A percentile compares a stretch with the other conserved stretches of the same genome.
Conservation (phyloP, 2,329 filamentous ascomycete genomes). For the Rhynchosporium agropyri region DNA sequence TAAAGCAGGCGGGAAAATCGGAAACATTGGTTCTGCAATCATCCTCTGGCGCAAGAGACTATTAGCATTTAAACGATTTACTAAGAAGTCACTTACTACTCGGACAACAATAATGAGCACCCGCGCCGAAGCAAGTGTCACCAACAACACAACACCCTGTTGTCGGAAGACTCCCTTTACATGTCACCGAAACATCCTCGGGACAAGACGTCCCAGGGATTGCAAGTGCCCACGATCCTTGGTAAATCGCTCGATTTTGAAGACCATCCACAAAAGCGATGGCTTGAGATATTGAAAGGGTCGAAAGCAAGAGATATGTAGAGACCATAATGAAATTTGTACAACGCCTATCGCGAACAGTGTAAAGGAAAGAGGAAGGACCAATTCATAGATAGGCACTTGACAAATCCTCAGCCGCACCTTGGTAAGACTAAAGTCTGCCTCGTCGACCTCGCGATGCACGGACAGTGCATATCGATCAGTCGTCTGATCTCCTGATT, state of each 20-base stretch:
- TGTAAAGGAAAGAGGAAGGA: neutral
- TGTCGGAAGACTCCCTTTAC: neutral
- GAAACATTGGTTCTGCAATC: neutral
- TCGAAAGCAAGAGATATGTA: neutral
- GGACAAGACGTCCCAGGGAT: neutral
- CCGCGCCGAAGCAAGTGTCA: neutral
- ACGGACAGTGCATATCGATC: neutral
- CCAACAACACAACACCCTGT: neutral
- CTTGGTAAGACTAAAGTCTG: neutral
- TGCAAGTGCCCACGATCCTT: conserved; percentile 4
- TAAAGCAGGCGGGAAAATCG: conserved; percentile 7
- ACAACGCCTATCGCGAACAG: neutral
- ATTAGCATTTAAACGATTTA: too few relatives aligned
- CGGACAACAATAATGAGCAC: conserved; percentile 3
- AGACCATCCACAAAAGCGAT: neutral
- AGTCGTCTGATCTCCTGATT: neutral
- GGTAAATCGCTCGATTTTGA: conserved; percentile 8
- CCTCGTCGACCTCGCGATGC: conserved; percentile 9
- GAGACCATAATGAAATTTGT: neutral
- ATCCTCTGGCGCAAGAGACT: neutral
- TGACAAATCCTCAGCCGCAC: neutral
- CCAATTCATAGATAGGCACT: neutral
- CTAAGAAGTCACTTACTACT: neutral
- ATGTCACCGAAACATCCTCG: neutral
- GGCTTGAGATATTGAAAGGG: neutral